phyloP scores from a whole-genome alignment of 1,284 basidiomycete species.

The Ganoderma lingzhi region DNA sequence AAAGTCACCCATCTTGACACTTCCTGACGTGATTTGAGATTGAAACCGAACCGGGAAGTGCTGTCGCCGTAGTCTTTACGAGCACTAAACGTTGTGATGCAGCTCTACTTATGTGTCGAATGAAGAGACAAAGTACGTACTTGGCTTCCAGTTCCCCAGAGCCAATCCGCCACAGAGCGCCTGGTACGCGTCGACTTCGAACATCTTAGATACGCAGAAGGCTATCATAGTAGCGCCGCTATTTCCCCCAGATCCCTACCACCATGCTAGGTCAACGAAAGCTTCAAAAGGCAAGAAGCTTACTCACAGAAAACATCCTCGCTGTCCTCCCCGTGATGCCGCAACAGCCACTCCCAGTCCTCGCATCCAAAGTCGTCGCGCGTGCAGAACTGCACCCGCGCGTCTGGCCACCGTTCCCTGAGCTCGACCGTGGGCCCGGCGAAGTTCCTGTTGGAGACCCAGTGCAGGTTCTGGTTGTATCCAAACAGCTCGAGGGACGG shows the following conservation, averaged over 20 bases:
- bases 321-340: not conserved
- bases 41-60: not conserved
- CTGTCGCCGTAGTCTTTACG: no score
- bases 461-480: not conserved
- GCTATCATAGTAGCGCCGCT: not conserved
- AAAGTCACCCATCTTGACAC: not conserved
- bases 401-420: not conserved
- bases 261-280: not conserved
- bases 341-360: slow-evolving; percentile 9
- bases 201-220: no score
- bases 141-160: no score
- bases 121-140: no score
- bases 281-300: not conserved
- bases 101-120: no score
- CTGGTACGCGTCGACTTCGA: not conserved
- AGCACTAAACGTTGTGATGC: no score
- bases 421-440: not conserved
- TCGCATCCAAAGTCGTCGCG: slow-evolving; percentile 1
- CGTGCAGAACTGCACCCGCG: not conserved
- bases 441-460: not conserved
- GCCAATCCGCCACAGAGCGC: not conserved
- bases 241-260: not conserved
- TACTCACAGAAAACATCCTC: not conserved
- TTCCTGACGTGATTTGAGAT: not conserved
- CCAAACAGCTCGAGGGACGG: not conserved